Evolutionary conservation across 495 filamentous ascomycete genomes (phyloP).

Genomic region (Penicillium robsamsonii): DNA sequence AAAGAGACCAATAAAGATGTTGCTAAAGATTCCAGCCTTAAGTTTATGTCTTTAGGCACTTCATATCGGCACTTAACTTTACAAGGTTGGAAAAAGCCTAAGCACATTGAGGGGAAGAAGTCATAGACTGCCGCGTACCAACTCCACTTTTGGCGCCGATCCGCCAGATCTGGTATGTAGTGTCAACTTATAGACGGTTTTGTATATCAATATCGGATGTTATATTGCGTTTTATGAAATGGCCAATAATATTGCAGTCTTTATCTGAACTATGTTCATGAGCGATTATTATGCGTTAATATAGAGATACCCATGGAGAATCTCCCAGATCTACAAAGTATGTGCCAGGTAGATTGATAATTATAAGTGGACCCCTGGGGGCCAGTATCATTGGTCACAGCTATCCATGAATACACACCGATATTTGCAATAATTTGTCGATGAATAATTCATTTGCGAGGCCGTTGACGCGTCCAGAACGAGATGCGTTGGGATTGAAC

Average conservation of each 20-base stretch:
- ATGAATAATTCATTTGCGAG: not conserved
- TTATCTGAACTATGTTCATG: not conserved
- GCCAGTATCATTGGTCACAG: not conserved
- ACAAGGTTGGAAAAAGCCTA: not conserved
- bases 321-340: not conserved
- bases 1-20: too few relatives aligned
- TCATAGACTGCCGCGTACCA: constrained; percentile 1
- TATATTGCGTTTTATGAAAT: not conserved
- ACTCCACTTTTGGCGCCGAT: constrained; percentile 11
- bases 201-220: not conserved
- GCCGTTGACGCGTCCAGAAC: not conserved
- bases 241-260: not conserved
- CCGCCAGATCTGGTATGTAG: not conserved
- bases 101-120: not conserved
- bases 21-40: too few relatives aligned
- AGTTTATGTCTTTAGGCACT: too few relatives aligned
- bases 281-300: too few relatives aligned
- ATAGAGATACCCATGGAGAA: not conserved
- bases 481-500: not conserved
- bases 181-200: not conserved
- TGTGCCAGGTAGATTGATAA: constrained; percentile 1
- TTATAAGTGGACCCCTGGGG: not conserved
- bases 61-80: not conserved
- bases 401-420: not conserved
- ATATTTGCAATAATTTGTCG: not conserved